phyloP scores from a whole-genome alignment of 2,329 filamentous ascomycete genomes.

The Pseudogymnoascus sp. region DNA sequence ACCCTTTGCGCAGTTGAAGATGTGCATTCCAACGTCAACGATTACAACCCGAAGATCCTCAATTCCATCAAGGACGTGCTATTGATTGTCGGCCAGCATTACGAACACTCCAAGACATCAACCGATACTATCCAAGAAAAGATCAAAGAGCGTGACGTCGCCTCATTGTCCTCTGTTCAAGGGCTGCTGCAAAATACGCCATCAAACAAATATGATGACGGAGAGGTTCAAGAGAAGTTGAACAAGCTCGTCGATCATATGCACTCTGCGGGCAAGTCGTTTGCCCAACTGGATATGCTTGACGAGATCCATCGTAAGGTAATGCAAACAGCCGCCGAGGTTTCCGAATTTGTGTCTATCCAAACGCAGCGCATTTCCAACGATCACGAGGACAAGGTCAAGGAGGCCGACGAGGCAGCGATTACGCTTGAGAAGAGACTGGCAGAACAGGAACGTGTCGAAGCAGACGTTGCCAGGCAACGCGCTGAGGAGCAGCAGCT shows the following conservation, averaged over 20 bases:
- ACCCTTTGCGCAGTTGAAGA: conserved; percentile 65
- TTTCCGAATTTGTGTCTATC: conserved; percentile 70
- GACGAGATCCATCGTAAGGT: conserved; percentile 88
- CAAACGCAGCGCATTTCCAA: conserved; percentile 70
- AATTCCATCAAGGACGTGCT: conserved; percentile 82
- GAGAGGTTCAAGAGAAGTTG: conserved; percentile 49
- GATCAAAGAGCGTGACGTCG: conserved; percentile 45
- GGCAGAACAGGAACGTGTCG: conserved; percentile 56
- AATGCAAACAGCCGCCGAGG: conserved; percentile 72
- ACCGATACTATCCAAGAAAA: conserved; percentile 48
- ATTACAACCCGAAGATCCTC: conserved; percentile 83
- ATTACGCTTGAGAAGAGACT: conserved; percentile 72
- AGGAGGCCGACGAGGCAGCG: conserved; percentile 70
- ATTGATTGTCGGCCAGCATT: conserved; percentile 74
- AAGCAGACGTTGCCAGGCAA: conserved; percentile 42
- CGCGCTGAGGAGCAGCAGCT: conserved; percentile 56
- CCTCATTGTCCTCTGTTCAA: conserved; percentile 43
- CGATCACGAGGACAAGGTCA: conserved; percentile 71
- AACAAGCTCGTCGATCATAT: conserved; percentile 56
- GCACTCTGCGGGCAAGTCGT: conserved; percentile 59
- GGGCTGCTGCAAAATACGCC: conserved; percentile 47
- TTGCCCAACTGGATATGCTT: conserved; percentile 70
- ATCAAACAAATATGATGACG: conserved; percentile 56
- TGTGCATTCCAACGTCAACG: conserved; percentile 69
- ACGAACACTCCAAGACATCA: conserved; percentile 72